Base-by-base conservation (phyloP, 1,284 basidiomycete genomes). In the Hemileia vastatrix region DNA sequence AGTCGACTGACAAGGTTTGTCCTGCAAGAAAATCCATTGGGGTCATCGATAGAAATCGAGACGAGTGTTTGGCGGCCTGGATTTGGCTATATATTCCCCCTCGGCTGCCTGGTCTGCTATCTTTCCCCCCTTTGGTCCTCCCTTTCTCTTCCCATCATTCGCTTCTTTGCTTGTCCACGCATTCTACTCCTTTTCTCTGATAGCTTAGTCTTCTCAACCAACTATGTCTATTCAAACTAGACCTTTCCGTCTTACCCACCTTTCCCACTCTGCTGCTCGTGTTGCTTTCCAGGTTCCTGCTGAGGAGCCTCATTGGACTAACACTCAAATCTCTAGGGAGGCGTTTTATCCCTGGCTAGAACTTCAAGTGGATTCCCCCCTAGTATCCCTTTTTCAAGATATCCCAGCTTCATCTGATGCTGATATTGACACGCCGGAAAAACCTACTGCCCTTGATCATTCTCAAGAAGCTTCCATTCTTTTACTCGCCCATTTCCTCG, bases 401-500 rank as follows among this genome's bases (percentile, higher is more conserved):
- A 27, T 33, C 18, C 54, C 13, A 3, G 43, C 13, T 44, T 11
- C 23, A 11, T 4, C 2, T 2, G 43, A 44, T 13, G 2, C 19
- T 9, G 43, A 44, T 21, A n/a, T 13, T 40, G 19, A 27, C n/a
- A 54, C 9, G 9, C 19, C 31, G 33, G 45, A 44, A 24, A 13
- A 44, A 44, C 43, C 19, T 44, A 2, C 43, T n/a, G n/a, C n/a
- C n/a, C n/a, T n/a, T 44, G 19, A 44, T 15, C 13, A 3, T 44
- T 15, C 19, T 9, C 15, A 68, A 63, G 77, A 90, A 77, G 83
- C 85, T 69, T 81, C 83, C 67, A 80, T 88, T 75, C 84, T 88
- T 77, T 81, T 93, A 66, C 80, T 85, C 69, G 85, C 88, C 58
- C 84, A 84, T 66, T 93, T 93, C 79, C 80, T 93, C 64, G 81